Evolutionary conservation across 108 stramenopile species (phyloP).

Genomic region (Discostella pseudostelligera): DNA sequence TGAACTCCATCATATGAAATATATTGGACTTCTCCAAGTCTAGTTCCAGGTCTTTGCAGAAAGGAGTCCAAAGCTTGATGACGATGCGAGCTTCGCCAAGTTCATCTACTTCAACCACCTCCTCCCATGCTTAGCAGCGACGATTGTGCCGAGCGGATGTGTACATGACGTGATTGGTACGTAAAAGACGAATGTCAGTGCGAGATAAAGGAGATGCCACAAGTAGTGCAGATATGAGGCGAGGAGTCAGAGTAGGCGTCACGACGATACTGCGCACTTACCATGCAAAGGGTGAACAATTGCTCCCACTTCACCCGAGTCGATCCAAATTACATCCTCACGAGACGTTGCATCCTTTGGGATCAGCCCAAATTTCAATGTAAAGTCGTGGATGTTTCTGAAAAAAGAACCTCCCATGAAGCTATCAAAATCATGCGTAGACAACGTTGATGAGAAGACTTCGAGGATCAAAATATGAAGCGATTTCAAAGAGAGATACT

Average conservation of each 20-base stretch:
- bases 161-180: too few relatives aligned
- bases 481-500: too few relatives aligned
- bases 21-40: conserved; percentile 38
- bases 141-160: too few relatives aligned
- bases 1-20: conserved; percentile 47
- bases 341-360: conserved; percentile 34
- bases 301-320: conserved; percentile 40
- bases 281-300: conserved; percentile 45
- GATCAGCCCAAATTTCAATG: conserved; percentile 39
- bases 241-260: too few relatives aligned
- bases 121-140: conserved; percentile 36
- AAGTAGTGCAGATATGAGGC: too few relatives aligned
- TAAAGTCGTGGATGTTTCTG: conserved; percentile 19
- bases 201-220: too few relatives aligned
- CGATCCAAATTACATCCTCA: conserved; percentile 46
- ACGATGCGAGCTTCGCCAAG: conserved; percentile 20
- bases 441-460: not conserved
- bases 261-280: too few relatives aligned
- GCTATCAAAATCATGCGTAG: too few relatives aligned
- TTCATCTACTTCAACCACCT: conserved; percentile 26
- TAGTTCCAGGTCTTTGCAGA: conserved; percentile 30
- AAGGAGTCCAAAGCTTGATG: conserved; percentile 45
- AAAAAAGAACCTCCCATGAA: conserved; percentile 42
- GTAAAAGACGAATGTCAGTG: too few relatives aligned
- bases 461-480: not conserved